Base-by-base conservation (phyloP, 768 basidiomycete genomes). In the Tephrocybe sp. region DNA sequence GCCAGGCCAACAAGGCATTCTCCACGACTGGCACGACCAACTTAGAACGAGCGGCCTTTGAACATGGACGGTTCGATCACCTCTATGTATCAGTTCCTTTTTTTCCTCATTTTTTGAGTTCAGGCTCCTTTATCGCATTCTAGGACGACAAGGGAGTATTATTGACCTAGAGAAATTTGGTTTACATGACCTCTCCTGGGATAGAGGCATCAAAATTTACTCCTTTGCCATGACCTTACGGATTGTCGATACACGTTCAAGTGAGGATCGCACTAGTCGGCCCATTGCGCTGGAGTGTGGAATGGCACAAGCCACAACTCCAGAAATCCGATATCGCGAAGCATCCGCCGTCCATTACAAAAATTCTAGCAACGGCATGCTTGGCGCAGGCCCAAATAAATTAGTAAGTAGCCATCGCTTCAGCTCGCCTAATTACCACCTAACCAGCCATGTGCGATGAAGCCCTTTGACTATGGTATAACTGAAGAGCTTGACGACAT, bases 1-100 rank as follows among this genome's bases (percentile, higher is more conserved):
- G 77, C 43, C 68, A 72, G 39, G 70, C 73, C 1, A 80, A 79
- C 40, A 64, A 69, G 15, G 62, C 65, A 0, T 78, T 69, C 44
- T 43, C 54, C 19, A 42, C 53, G 11, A 56, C 54, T 1, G 57
- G n/a, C n/a, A 60, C 1, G 43, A 60, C 1, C 59, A 64, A 5
- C 36, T 60, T 8, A n/a, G 58, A 63, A 31, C 69, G 80, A 7
- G 75, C 60, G 2, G 61, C 64, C 7, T 80, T 78, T 61, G 79
- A 81, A 44, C 74, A 78, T 37, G 75, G 77, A 38, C 69, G 79
- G 76, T 74, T 49, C 15, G 60, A 27, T 32, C 15, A 7, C 9
- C 27, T 24, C 12, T 15, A 11, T 28, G 7, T 31, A 13, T 35
- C 3, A 13, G 2, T 13, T 26, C 9, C 9, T 37, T 38, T 8